phyloP scores from a whole-genome alignment of 768 basidiomycete species.

The Psilocybe azurescens region DNA sequence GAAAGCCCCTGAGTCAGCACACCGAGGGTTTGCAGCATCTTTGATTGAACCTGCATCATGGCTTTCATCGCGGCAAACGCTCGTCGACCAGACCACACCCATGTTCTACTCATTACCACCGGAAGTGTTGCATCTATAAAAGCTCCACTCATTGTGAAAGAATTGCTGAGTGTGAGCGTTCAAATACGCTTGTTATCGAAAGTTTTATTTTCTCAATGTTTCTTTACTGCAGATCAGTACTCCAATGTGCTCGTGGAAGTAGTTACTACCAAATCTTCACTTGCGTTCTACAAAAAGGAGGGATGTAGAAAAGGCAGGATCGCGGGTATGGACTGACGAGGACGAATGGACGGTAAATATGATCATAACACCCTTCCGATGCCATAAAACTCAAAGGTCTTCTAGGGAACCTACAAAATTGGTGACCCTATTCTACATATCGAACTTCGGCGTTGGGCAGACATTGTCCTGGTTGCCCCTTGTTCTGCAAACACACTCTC shows the following conservation, averaged over 20 bases:
- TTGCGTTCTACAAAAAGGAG: slow-evolving; percentile 73
- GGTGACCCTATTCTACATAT: slow-evolving; percentile 97
- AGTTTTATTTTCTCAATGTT: slow-evolving; percentile 1
- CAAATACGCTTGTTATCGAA: background rate
- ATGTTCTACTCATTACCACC: slow-evolving; percentile 85
- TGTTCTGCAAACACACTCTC: slow-evolving; percentile 97
- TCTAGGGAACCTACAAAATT: slow-evolving; percentile 72
- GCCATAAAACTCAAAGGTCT: background rate
- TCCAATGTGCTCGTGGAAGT: slow-evolving; percentile 80
- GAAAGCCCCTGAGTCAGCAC: background rate
- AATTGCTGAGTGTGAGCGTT: slow-evolving; percentile 51
- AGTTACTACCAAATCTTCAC: slow-evolving; percentile 77
- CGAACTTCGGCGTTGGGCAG: slow-evolving; percentile 93
- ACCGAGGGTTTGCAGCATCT: background rate
- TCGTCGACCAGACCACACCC: slow-evolving; percentile 48
- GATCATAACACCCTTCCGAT: background rate
- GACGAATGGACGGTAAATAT: slow-evolving; percentile 88
- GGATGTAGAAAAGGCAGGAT: slow-evolving; percentile 55
- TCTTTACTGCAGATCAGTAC: slow-evolving; percentile 52
- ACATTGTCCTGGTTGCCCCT: slow-evolving; percentile 92
- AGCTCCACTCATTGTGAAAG: slow-evolving; percentile 84
- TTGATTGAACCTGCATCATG: slow-evolving; percentile 1
- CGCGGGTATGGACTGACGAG: slow-evolving; percentile 84
- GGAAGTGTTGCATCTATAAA: slow-evolving; percentile 98
- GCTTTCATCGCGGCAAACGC: slow-evolving; percentile 46